A percentile compares a stretch with the other conserved stretches of the same genome.
Conservation (phyloP, 352 stramenopile genomes). For the Hyaloperonospora brassicae region DNA sequence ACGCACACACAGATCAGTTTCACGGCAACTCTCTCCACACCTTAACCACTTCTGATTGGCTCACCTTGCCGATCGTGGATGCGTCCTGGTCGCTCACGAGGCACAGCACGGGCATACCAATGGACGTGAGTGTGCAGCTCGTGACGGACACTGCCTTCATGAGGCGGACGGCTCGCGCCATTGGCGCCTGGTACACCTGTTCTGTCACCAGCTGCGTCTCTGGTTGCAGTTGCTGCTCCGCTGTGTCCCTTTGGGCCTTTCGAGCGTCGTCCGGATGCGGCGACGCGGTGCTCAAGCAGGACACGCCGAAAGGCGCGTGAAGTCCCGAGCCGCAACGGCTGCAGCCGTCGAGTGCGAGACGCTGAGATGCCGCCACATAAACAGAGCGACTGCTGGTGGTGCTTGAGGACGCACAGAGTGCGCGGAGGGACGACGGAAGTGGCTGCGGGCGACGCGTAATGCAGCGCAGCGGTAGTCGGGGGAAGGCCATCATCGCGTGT, state of each 20-base stretch:
- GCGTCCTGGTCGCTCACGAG: slow-evolving; percentile 62
- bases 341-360: slow-evolving; percentile 7
- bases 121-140: slow-evolving; percentile 68
- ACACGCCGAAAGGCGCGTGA: slow-evolving; percentile 1
- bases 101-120: slow-evolving; percentile 75
- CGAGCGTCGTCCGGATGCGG: slow-evolving; percentile 8
- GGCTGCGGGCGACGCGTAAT: slow-evolving; percentile 9
- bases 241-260: slow-evolving; percentile 3
- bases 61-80: slow-evolving; percentile 65
- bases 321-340: slow-evolving; percentile 5
- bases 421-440: slow-evolving; percentile 7
- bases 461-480: slow-evolving; percentile 4
- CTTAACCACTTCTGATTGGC: not conserved
- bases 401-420: slow-evolving; percentile 2
- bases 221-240: not conserved
- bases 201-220: slow-evolving; percentile 1
- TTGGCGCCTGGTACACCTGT: slow-evolving; percentile 60
- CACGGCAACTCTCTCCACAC: too few species aligned
- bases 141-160: slow-evolving; percentile 86
- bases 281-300: slow-evolving; percentile 15
- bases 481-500: slow-evolving; percentile 11
- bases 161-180: slow-evolving; percentile 65
- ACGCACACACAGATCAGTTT: too few species aligned
- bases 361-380: slow-evolving; percentile 10
- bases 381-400: not conserved